Conservation (phyloP, 108 stramenopile species). For the Cyclotella baltica region DNA sequence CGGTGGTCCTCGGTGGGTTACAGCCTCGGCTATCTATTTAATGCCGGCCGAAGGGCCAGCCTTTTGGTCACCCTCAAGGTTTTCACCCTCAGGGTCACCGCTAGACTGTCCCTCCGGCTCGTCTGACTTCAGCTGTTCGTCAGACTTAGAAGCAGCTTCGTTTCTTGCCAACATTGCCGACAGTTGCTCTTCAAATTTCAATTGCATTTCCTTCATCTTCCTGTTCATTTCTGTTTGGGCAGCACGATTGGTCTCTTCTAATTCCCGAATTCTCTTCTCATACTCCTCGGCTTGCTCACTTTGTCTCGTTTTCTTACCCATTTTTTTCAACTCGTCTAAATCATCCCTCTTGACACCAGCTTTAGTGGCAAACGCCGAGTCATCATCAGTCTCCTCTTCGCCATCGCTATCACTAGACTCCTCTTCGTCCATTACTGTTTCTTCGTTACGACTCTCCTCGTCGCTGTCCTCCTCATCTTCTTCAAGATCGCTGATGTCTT, state of each 20-base stretch:
- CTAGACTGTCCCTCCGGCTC: not conserved
- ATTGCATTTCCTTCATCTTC: not conserved
- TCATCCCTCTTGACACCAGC: not conserved
- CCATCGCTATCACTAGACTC: not conserved
- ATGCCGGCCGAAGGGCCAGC: not conserved
- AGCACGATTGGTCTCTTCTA: not conserved
- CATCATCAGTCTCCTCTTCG: not conserved
- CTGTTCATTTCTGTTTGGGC: not conserved
- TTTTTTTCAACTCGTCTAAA: not conserved
- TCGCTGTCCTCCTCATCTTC: not conserved
- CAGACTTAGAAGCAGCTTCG: too few relatives aligned
- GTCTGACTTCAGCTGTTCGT: not conserved
- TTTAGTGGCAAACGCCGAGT: not conserved
- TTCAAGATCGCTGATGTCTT: not conserved
- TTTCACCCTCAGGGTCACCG: not conserved
- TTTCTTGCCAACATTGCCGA: not conserved
- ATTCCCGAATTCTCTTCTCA: not conserved
- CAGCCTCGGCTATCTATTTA: not conserved
- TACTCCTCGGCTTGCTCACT: not conserved
- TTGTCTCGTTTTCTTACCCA: not conserved
- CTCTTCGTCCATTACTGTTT: not conserved
- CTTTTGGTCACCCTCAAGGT: not conserved
- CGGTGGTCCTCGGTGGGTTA: slow-evolving; percentile 4
- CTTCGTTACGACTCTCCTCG: not conserved
- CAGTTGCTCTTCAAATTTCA: not conserved